Evolutionary conservation across 106 monocot genomes (phyloP).

Genomic region (Acorus calamus): DNA sequence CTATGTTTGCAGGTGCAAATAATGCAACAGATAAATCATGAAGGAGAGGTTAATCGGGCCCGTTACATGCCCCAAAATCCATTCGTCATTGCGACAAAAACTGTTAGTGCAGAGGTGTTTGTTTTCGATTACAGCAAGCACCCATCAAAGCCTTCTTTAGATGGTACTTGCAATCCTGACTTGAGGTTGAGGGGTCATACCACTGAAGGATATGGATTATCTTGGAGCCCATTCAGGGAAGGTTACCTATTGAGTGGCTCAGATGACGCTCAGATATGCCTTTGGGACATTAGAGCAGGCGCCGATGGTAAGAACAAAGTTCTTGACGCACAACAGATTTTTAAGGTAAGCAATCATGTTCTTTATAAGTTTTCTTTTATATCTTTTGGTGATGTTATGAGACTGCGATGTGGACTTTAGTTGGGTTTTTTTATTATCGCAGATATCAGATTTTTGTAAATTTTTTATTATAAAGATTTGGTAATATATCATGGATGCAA

Average conservation of each 20-base stretch:
- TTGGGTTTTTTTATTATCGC: too few relatives aligned
- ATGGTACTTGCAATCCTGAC: slow-evolving; percentile 90
- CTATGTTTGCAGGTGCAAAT: slow-evolving; percentile 69
- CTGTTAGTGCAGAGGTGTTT: slow-evolving; percentile 89
- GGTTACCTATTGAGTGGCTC: slow-evolving; percentile 92
- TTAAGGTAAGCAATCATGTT: slow-evolving; percentile 50
- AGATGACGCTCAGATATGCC: slow-evolving; percentile 96
- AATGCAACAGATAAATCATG: slow-evolving; percentile 98
- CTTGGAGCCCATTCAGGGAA: slow-evolving; percentile 92
- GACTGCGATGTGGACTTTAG: too few relatives aligned
- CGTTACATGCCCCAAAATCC: slow-evolving; percentile 99
- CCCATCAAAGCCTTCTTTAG: slow-evolving; percentile 85
- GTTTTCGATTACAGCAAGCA: slow-evolving; percentile 99
- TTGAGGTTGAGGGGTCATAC: slow-evolving; percentile 83
- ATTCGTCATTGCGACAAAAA: slow-evolving; percentile 94
- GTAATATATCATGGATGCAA: too few relatives aligned
- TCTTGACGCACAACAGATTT: slow-evolving; percentile 90
- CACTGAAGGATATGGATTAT: slow-evolving; percentile 96
- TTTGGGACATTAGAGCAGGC: slow-evolving; percentile 92
- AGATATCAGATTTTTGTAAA: too few relatives aligned
- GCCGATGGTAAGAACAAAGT: slow-evolving; percentile 50
- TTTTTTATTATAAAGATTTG: too few relatives aligned
- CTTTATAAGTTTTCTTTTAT: too few relatives aligned
- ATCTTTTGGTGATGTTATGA: too few relatives aligned
- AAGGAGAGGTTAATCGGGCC: slow-evolving; percentile 95